Percentiles rank a stretch among this genome's conserved stretches.
Conservation (phyloP, 192 early-diverging fungal genomes). For the Cetraspora pellucida region DNA sequence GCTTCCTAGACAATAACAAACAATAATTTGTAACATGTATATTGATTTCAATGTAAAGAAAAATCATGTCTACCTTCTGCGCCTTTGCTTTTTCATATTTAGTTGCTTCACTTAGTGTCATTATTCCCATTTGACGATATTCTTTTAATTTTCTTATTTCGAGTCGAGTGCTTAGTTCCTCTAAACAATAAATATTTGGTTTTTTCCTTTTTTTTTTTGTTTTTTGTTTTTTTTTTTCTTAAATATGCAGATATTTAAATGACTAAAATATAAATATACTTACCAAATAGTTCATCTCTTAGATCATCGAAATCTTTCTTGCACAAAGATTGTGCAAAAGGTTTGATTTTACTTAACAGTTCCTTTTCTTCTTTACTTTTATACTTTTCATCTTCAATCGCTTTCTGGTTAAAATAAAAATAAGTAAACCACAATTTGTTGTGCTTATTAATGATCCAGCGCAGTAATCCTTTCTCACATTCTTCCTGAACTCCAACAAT, state of each 20-base stretch:
- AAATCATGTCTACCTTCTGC: conserved; percentile 10
- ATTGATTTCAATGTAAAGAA: neutral
- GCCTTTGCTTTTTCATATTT: conserved; percentile 26
- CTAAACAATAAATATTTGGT: neutral
- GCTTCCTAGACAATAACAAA: neutral
- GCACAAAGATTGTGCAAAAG: conserved; percentile 88
- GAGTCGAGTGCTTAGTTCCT: neutral
- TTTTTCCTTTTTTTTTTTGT: neutral
- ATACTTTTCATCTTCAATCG: conserved; percentile 78
- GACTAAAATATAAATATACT: neutral
- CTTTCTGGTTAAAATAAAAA: conserved; percentile 21
- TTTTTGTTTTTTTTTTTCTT: neutral
- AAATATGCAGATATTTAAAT: neutral
- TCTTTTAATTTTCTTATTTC: conserved; percentile 33
- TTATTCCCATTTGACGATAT: conserved; percentile 27
- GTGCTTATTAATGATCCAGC: no score
- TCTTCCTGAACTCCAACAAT: conserved; percentile 85
- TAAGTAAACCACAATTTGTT: no score
- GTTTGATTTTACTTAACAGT: conserved; percentile 71
- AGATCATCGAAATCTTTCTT: conserved; percentile 28
- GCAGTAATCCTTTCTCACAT: conserved; percentile 24
- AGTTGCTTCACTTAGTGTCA: neutral
- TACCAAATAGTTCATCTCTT: conserved; percentile 19
- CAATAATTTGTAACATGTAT: neutral
- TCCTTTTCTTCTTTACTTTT: conserved; percentile 89